These are phyloP conservation scores for Seiridium unicorne DNA, from an alignment of 2,329 filamentous ascomycete genomes.

Conservation along the genomic window DNA sequence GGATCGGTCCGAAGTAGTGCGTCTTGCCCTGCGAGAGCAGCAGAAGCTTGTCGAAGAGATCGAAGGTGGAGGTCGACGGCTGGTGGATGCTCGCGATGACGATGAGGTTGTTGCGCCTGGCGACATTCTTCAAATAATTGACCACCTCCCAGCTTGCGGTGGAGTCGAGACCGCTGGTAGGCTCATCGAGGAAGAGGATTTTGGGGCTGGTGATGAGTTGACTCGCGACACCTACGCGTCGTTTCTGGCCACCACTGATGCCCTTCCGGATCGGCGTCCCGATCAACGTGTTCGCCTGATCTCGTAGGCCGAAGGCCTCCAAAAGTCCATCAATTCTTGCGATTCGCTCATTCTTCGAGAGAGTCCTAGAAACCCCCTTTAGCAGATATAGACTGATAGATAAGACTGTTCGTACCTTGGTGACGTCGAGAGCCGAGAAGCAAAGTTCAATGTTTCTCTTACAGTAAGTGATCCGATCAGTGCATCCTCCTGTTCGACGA, in stretches of 20 bases:
- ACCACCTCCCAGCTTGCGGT: slow-evolving; percentile 75
- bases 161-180: slow-evolving; percentile 81
- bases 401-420: neutral
- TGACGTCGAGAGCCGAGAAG: slow-evolving; percentile 56
- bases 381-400: no score
- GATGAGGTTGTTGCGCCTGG: slow-evolving; percentile 66
- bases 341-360: slow-evolving; percentile 53
- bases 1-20: slow-evolving; percentile 70
- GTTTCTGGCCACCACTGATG: slow-evolving; percentile 82
- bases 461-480: slow-evolving; percentile 80
- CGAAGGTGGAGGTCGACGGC: slow-evolving; percentile 75
- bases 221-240: slow-evolving; percentile 74
- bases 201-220: slow-evolving; percentile 79
- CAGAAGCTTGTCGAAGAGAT: slow-evolving; percentile 76
- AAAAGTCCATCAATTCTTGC: slow-evolving; percentile 66
- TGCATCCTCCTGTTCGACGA: slow-evolving; percentile 87
- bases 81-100: slow-evolving; percentile 85
- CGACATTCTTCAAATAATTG: slow-evolving; percentile 66
- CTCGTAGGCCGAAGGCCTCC: slow-evolving; percentile 68
- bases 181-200: slow-evolving; percentile 81
- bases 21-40: slow-evolving; percentile 70
- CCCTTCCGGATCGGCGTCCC: slow-evolving; percentile 83
- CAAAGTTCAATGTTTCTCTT: slow-evolving; percentile 75
- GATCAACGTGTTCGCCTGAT: slow-evolving; percentile 69
- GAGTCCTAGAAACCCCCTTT: neutral